phyloP scores from a whole-genome alignment of 164 flowering plant genomes.

The Vitis vinifera region ASM3070453v1 NC_081818.1:6268001-6268500 shows the following conservation, averaged over 20 bases:
- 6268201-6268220: conserved; percentile 49
- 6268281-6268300: conserved; percentile 53
- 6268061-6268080: conserved; percentile 70
- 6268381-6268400: conserved; percentile 66
- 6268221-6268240: conserved; percentile 43
- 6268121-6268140: neutral
- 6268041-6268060: conserved; percentile 49
- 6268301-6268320: conserved; percentile 58
- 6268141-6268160: neutral
- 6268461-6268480: neutral
- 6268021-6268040: conserved; percentile 53
- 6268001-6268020: conserved; percentile 64
- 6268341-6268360: conserved; percentile 53
- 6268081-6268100: conserved; percentile 64
- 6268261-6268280: conserved; percentile 56
- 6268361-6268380: conserved; percentile 53
- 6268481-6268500: too few species aligned
- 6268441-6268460: conserved; percentile 4
- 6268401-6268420: conserved; percentile 66
- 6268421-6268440: conserved; percentile 56
- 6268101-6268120: neutral
- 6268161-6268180: conserved; percentile 33
- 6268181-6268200: conserved; percentile 63
- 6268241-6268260: conserved; percentile 53
- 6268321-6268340: conserved; percentile 53